Base-by-base conservation (phyloP, 1,284 basidiomycete genomes). In the Cryptococcus depauperatus region DNA sequence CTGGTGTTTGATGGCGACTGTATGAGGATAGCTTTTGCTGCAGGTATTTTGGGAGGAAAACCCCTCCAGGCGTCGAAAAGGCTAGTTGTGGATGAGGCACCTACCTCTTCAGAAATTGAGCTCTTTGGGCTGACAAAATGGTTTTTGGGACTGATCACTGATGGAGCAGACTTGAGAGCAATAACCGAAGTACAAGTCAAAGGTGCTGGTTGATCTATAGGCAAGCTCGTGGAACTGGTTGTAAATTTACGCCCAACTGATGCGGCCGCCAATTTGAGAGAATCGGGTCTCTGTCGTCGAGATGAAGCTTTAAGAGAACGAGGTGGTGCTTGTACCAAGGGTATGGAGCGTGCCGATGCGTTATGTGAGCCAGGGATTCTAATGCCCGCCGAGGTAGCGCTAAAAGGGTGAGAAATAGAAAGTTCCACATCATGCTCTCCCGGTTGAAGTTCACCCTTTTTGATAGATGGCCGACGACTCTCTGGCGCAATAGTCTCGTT, bases 61-160 rank as follows among this genome's bases (percentile, higher is more conserved):
- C 51, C 51, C 9, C 19, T 29, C 51, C 51, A 52, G n/a, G 44
- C 44, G 34, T 49, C 37, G 21, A 52, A 49, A 32, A 37, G 16
- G 19, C n/a, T 11, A 9, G 25, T 11, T 6, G 30, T 26, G n/a
- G 41, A 22, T 8, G 23, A 9, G 5, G 13, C 8, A 3, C 22
- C 28, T 11, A 22, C 16, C 18, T 43, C 10, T 23, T 28, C 28
- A 22, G 41, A 3, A 16, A 16, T 33, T 16, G 38, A 28, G 16
- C 22, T 33, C 8, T 28, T 25, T 9, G 14, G 16, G 14, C 21
- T 28, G 10, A 25, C 35, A 14, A 10, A 18, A 5, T 29, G 27
- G 4, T 5, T 5, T 8, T 28, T 28, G 6, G 25, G 26, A 18
- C 26, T 10, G 25, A 16, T 16, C 25, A 22, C 13, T 16, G 19